Percentiles rank a stretch among this genome's conserved stretches.
Conservation (phyloP, 768 basidiomycete genomes). For the Termitomyces sp. region DNA sequence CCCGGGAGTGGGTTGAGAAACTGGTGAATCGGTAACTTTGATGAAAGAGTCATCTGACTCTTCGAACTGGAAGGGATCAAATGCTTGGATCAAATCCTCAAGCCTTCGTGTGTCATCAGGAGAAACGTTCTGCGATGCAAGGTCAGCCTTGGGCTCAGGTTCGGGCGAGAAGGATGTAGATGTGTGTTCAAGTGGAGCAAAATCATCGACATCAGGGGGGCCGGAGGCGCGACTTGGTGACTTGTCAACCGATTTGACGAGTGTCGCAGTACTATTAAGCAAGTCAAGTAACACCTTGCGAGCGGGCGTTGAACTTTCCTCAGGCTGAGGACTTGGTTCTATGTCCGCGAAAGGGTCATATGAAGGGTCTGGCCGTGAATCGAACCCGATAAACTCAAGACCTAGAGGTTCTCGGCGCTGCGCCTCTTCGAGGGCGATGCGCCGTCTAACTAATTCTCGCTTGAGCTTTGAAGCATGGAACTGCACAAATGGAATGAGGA, state of each 20-base stretch:
- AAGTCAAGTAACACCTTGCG: not conserved
- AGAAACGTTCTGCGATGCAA: too few species aligned
- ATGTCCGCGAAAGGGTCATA: conserved; percentile 5
- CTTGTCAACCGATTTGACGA: not conserved
- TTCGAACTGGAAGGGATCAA: conserved; percentile 1
- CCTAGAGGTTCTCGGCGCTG: not conserved
- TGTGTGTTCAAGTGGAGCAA: not conserved
- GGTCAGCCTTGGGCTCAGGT: not conserved
- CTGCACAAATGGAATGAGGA: not conserved
- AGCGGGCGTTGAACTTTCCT: not conserved
- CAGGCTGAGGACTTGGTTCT: not conserved
- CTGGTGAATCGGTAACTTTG: not conserved
- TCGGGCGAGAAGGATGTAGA: not conserved
- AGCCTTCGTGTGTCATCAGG: not conserved
- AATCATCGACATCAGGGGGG: not conserved
- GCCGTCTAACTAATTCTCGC: not conserved
- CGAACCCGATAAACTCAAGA: conserved; percentile 6
- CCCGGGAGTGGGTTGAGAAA: not conserved
- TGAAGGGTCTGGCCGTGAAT: not conserved
- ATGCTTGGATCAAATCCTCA: not conserved
- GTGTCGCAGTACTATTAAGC: not conserved
- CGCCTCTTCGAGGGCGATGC: not conserved
- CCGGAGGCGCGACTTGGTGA: not conserved
- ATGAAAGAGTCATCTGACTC: not conserved
- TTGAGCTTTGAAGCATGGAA: not conserved